Conservation (phyloP, 306 rosid genomes). For the Cicer yamashitae region DNA sequence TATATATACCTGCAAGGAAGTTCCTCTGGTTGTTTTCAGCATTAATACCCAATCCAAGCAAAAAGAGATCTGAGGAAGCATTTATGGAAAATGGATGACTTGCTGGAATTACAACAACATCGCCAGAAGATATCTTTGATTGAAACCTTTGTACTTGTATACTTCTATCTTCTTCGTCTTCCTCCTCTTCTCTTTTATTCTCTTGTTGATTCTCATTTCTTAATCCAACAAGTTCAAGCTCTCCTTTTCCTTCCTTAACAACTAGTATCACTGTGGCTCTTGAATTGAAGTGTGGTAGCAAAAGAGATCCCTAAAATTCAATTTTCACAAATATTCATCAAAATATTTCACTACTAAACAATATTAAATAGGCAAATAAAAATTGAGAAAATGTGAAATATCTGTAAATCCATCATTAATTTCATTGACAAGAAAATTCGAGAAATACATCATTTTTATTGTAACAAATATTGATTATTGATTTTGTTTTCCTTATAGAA, state of each 20-base stretch:
- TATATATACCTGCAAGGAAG: slow-evolving; percentile 54
- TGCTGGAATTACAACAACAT: slow-evolving; percentile 45
- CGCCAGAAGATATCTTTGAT: slow-evolving; percentile 29
- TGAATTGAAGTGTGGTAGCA: slow-evolving; percentile 46
- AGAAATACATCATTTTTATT: too few relatives aligned
- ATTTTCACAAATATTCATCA: not conserved
- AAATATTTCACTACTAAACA: not conserved
- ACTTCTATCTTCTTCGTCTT: not conserved
- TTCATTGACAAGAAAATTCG: too few relatives aligned
- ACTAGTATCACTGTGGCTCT: slow-evolving; percentile 4
- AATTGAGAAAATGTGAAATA: too few relatives aligned
- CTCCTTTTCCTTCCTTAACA: slow-evolving; percentile 36
- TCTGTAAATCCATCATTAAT: too few relatives aligned
- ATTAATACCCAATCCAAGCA: slow-evolving; percentile 48
- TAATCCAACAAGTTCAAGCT: slow-evolving; percentile 22
- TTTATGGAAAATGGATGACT: slow-evolving; percentile 45
- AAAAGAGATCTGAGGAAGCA: slow-evolving; percentile 40
- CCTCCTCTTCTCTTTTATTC: not conserved
- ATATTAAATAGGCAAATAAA: too few relatives aligned
- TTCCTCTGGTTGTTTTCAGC: slow-evolving; percentile 52
- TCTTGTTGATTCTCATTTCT: not conserved
- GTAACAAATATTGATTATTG: too few relatives aligned
- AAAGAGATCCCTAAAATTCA: slow-evolving; percentile 34
- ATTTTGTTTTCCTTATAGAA: too few relatives aligned
- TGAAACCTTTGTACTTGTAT: slow-evolving; percentile 10